These are phyloP conservation scores for Lyophyllum atratum DNA, from an alignment of 768 basidiomycete genomes.

Conservation along the genomic window DNA sequence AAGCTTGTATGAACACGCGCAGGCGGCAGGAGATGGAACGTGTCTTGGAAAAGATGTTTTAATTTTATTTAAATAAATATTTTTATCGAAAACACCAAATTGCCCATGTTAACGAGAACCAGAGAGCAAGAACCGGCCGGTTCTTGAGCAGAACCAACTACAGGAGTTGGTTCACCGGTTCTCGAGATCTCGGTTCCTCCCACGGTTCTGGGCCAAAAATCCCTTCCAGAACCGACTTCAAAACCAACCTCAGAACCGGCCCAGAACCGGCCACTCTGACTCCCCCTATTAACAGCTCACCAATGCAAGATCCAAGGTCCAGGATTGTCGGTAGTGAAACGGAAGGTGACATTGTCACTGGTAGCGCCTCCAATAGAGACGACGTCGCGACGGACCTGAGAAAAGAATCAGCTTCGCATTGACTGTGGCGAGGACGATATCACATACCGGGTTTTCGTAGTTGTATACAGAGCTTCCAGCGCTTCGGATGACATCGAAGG, in stretches of 20 bases:
- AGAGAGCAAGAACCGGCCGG: background rate
- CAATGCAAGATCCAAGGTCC: slow-evolving; percentile 16
- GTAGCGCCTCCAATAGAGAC: slow-evolving; percentile 1
- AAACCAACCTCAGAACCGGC: background rate
- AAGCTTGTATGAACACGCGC: too few relatives aligned
- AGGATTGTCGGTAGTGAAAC: slow-evolving; percentile 10
- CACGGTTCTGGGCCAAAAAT: background rate
- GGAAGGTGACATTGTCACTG: slow-evolving; percentile 10
- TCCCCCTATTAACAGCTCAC: background rate
- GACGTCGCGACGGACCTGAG: slow-evolving; percentile 29
- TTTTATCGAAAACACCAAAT: too few relatives aligned
- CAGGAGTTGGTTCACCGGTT: background rate
- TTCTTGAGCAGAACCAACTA: background rate
- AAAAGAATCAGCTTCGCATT: background rate
- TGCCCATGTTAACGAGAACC: background rate
- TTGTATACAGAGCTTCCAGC: background rate
- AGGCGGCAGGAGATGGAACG: too few relatives aligned
- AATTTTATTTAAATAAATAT: too few relatives aligned
- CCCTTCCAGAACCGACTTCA: background rate
- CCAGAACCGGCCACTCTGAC: background rate
- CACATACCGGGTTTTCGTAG: background rate
- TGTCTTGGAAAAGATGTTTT: too few relatives aligned
- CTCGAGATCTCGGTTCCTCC: background rate
- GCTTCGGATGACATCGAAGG: background rate
- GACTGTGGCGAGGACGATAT: background rate